Conservation (phyloP, 2,329 filamentous ascomycete species). For the Zasmidium cellare region DNA sequence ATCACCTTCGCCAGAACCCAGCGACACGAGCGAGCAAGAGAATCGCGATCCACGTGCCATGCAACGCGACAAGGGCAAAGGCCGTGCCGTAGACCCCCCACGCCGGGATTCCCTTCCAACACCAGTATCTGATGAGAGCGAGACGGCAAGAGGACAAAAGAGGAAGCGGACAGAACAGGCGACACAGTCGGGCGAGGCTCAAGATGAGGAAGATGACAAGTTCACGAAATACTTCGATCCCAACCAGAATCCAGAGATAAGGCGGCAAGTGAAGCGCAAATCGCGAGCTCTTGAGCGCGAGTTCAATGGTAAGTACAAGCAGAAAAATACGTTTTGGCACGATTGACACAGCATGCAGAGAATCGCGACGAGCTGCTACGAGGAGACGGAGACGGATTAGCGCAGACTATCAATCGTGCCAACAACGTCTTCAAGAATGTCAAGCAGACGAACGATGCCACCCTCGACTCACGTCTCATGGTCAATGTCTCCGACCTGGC, state of each 20-base stretch:
- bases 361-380: conserved; percentile 71
- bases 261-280: conserved; percentile 67
- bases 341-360: conserved; percentile 46
- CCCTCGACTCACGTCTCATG: conserved; percentile 83
- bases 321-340: not conserved
- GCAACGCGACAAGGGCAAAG: conserved; percentile 45
- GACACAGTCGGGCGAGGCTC: conserved; percentile 16
- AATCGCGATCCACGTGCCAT: conserved; percentile 36
- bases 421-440: conserved; percentile 67
- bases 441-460: conserved; percentile 82
- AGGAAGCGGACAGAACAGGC: conserved; percentile 21
- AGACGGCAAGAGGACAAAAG: conserved; percentile 26
- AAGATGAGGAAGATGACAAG: conserved; percentile 26
- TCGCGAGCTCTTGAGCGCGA: conserved; percentile 67
- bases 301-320: conserved; percentile 56
- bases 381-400: conserved; percentile 57
- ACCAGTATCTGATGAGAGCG: conserved; percentile 38
- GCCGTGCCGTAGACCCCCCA: conserved; percentile 23
- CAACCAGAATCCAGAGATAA: conserved; percentile 73
- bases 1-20: not conserved
- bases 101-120: conserved; percentile 38
- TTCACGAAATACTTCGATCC: conserved; percentile 67
- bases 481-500: conserved; percentile 78
- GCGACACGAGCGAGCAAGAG: conserved; percentile 37
- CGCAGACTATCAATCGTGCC: conserved; percentile 29